Base-by-base conservation (phyloP, 2,329 filamentous ascomycete species). In the Ophiostoma himal-ulmi region DNA sequence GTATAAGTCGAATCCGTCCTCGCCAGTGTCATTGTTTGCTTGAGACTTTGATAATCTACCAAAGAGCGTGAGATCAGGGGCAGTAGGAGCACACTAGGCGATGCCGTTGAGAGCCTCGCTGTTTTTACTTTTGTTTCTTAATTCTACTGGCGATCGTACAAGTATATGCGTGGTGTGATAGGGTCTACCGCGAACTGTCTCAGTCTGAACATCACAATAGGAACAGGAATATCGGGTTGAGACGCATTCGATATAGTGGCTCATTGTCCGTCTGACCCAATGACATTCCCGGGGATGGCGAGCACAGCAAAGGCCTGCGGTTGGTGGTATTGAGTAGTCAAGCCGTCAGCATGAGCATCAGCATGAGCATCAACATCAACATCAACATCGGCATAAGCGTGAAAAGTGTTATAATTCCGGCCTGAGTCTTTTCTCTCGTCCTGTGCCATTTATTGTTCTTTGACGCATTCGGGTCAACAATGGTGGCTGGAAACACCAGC, bases 201-300 rank as follows among this genome's bases (percentile, higher is more conserved):
- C 30, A 30, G 30, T 30, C 30, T 30, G 30, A 30, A 30, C 30
- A 30, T 3, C 37, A 39, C 37, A 39, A 39, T 39, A 39, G 30
- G 30, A 30, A 30, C 30, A 30, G 30, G 30, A 30, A 30, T 30
- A 30, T 30, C 30, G 30, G 30, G 30, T 30, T 30, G 30, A 30
- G 30, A 30, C 30, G 30, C 30, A 30, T 30, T 30, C 30, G 4
- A 30, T 13, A 39, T 39, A 30, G 52, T 57, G 52, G 52, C 52
- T 57, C 52, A 57, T 11, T n/a, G 13, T 57, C 52, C 52, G 22
- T n/a, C 52, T 57, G 52, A 57, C 52, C 52, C 52, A 57, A 57
- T 57, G 22, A 57, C 22, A 26, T 48, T 57, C n/a, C 26, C 52
- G 52, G 52, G 13, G 52, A n/a, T 26, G 52, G 52, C 52, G 52